Percentiles rank a stretch among this genome's conserved stretches.
These are phyloP conservation scores for Penstemon newberryi DNA, from an alignment of 257 asterid species.

Conservation along the genomic window DNA sequence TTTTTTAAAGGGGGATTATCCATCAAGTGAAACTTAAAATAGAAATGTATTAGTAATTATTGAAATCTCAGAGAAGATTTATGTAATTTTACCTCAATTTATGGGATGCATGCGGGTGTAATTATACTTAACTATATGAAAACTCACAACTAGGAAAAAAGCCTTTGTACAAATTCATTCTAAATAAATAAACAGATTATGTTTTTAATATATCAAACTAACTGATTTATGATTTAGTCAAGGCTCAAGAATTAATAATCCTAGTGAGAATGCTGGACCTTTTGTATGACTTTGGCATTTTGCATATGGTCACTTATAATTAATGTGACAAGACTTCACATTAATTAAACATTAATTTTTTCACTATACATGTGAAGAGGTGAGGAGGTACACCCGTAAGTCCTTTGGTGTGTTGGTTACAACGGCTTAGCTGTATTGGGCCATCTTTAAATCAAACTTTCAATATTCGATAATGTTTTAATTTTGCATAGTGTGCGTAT, in stretches of 20 bases:
- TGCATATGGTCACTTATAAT: not conserved
- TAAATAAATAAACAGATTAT: no score
- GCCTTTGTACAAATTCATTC: no score
- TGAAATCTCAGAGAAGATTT: no score
- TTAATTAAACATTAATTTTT: constrained; percentile 13
- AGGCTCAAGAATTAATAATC: not conserved
- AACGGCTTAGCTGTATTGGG: constrained; percentile 44
- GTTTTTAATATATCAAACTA: not conserved
- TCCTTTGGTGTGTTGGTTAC: constrained; percentile 33
- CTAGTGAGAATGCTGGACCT: constrained; percentile 1
- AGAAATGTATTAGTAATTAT: no score
- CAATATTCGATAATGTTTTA: not conserved
- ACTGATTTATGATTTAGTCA: not conserved
- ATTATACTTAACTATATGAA: no score
- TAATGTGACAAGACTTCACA: constrained; percentile 1
- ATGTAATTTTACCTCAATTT: no score
- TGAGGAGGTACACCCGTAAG: constrained; percentile 58
- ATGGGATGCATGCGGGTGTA: no score
- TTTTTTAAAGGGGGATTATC: no score
- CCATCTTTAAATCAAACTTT: constrained; percentile 2
- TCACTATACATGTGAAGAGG: constrained; percentile 41
- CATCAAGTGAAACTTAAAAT: no score
- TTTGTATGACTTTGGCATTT: constrained; percentile 5
- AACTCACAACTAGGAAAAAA: no score
- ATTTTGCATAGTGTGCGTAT: not conserved